phyloP scores from a whole-genome alignment of 2,329 filamentous ascomycete genomes.

The Rachicladosporium sp. region DNA sequence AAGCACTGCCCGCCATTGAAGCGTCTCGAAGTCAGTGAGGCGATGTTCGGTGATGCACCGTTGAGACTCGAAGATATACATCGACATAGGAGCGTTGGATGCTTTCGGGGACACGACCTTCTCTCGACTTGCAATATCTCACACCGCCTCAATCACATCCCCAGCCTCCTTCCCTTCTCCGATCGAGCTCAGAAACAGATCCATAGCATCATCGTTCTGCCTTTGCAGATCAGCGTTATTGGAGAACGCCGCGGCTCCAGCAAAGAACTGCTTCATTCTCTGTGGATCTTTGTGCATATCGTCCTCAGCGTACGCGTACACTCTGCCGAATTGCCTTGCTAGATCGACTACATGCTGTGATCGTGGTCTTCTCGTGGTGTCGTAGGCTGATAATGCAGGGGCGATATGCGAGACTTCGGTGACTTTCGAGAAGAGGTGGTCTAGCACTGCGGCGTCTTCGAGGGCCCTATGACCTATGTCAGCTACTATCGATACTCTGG shows the following conservation, averaged over 20 bases:
- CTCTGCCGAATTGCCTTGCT: constrained; percentile 18
- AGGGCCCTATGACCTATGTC: constrained; percentile 14
- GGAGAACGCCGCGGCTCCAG: constrained; percentile 19
- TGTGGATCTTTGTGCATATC: constrained; percentile 18
- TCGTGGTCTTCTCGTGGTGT: constrained; percentile 16
- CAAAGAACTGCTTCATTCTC: constrained; percentile 21
- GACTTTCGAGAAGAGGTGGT: constrained; percentile 18
- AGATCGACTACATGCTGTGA: constrained; percentile 20
- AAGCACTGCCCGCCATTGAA: no score
- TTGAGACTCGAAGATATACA: no score
- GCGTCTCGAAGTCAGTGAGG: no score
- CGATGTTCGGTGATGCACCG: no score
- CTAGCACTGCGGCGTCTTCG: constrained; percentile 26
- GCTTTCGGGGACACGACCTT: no score
- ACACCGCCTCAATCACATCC: constrained; percentile 3
- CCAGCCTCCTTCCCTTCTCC: neutral
- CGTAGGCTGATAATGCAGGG: constrained; percentile 18
- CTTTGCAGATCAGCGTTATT: constrained; percentile 19
- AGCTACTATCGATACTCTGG: no score
- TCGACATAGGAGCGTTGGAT: no score
- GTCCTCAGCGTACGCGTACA: constrained; percentile 19
- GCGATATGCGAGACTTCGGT: constrained; percentile 9
- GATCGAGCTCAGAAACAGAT: constrained; percentile 8
- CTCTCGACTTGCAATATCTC: no score
- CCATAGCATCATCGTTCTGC: constrained; percentile 20